phyloP scores from a whole-genome alignment of 768 basidiomycete species.

The Amanita subjunquillea region DNA sequence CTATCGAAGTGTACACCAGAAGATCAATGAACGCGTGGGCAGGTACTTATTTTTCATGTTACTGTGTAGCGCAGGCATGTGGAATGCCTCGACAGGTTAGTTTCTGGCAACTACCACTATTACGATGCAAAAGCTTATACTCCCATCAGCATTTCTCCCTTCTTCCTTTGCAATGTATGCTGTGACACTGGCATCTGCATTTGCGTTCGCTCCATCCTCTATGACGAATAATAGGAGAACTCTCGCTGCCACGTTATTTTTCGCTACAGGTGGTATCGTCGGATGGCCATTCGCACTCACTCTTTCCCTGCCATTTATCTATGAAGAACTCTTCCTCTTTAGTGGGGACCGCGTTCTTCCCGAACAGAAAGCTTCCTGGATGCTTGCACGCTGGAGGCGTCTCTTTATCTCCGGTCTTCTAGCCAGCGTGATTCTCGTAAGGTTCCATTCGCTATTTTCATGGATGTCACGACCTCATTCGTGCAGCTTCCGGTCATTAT shows the following conservation, averaged over 20 bases:
- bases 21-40: conserved; percentile 81
- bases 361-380: conserved; percentile 39
- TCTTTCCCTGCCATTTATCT: conserved; percentile 77
- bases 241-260: conserved; percentile 52
- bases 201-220: conserved; percentile 49
- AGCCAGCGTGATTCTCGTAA: conserved; percentile 56
- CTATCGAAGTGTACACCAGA: conserved; percentile 71
- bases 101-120: conserved; percentile 1
- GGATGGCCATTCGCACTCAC: conserved; percentile 97
- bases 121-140: conserved; percentile 6
- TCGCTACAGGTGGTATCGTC: conserved; percentile 77
- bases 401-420: conserved; percentile 41
- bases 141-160: conserved; percentile 71
- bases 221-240: conserved; percentile 43
- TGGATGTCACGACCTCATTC: neutral
- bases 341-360: conserved; percentile 56
- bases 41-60: conserved; percentile 90
- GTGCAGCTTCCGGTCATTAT: conserved; percentile 70
- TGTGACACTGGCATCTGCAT: conserved; percentile 69
- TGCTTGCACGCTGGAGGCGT: conserved; percentile 47
- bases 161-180: conserved; percentile 95
- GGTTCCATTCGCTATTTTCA: conserved; percentile 12
- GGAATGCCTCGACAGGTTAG: conserved; percentile 79
- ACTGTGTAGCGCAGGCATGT: conserved; percentile 86
- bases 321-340: conserved; percentile 80